phyloP scores from a whole-genome alignment of 441 rosid genomes.

The Populus hybrid region DNA sequence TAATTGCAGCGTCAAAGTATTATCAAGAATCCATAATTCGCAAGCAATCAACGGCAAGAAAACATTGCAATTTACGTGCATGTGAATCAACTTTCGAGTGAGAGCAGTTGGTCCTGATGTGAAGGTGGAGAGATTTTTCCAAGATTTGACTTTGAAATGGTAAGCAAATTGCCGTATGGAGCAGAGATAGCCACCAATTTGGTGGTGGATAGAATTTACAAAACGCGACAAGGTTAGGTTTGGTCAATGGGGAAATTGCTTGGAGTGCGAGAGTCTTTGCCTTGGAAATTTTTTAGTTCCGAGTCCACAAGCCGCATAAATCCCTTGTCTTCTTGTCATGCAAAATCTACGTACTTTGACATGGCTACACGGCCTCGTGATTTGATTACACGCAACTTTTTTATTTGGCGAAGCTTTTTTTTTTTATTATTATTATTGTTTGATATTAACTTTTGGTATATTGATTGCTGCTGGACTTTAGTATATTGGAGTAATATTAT shows the following conservation, averaged over 20 bases:
- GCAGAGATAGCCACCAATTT: neutral
- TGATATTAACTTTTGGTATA: neutral
- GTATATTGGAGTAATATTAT: too few species aligned
- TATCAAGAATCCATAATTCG: neutral
- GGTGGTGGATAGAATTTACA: neutral
- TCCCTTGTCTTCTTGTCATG: neutral
- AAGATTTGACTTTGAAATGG: constrained; percentile 14
- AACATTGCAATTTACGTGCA: neutral
- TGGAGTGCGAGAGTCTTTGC: neutral
- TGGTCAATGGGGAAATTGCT: neutral
- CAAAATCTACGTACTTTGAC: neutral
- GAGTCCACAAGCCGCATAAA: neutral
- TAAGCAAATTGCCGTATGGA: constrained; percentile 15
- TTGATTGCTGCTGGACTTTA: neutral
- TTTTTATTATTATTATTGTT: too few species aligned
- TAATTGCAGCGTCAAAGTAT: too few species aligned
- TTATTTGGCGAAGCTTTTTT: too few species aligned
- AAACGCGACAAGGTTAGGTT: neutral
- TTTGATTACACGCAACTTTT: neutral
- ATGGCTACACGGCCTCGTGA: neutral
- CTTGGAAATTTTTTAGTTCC: neutral
- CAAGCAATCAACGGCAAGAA: neutral
- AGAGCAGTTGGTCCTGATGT: neutral
- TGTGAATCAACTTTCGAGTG: neutral
- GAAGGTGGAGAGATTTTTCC: neutral